A percentile compares a stretch with the other conserved stretches of the same genome.
Evolutionary conservation across 768 basidiomycete genomes (phyloP).

Genomic region (Pleurotus salmoneostramineus): DNA sequence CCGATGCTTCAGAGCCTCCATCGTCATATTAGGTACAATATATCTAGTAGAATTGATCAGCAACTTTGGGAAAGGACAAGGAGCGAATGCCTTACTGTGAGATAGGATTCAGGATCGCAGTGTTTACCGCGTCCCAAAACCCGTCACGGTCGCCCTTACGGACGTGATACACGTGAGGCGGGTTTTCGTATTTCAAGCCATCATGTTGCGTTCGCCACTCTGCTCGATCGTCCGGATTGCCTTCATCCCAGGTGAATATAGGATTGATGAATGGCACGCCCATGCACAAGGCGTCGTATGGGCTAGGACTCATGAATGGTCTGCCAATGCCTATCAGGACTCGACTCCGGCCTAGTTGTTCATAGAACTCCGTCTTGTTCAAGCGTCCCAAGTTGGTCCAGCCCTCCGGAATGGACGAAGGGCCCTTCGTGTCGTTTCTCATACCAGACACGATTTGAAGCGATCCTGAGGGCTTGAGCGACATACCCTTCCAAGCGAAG

Average conservation of each 20-base stretch:
- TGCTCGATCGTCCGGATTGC: conserved; percentile 20
- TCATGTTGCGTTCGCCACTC: conserved; percentile 28
- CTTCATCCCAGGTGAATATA: conserved; percentile 21
- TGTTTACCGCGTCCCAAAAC: conserved; percentile 22
- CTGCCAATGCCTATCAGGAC: conserved; percentile 24
- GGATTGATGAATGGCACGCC: conserved; percentile 35
- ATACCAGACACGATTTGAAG: conserved; percentile 16
- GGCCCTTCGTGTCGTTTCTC: conserved; percentile 17
- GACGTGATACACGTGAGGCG: conserved; percentile 32
- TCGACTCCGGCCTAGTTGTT: conserved; percentile 20
- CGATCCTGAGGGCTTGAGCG: conserved; percentile 10
- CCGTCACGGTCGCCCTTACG: conserved; percentile 21
- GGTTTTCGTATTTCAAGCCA: conserved; percentile 19
- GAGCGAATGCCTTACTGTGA: conserved; percentile 15
- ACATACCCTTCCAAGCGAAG: conserved; percentile 9
- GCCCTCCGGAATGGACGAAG: not conserved
- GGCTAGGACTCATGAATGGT: conserved; percentile 17
- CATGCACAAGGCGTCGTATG: conserved; percentile 29
- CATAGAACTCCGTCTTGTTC: conserved; percentile 14
- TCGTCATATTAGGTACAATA: conserved; percentile 27
- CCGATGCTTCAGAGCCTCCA: conserved; percentile 19
- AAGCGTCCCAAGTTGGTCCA: conserved; percentile 18
- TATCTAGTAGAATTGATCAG: conserved; percentile 12
- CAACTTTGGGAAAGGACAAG: not conserved
- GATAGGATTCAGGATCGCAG: conserved; percentile 24